Evolutionary conservation across 805 yeast genomes (phyloP).

Genomic region (Pichia californica): DNA sequence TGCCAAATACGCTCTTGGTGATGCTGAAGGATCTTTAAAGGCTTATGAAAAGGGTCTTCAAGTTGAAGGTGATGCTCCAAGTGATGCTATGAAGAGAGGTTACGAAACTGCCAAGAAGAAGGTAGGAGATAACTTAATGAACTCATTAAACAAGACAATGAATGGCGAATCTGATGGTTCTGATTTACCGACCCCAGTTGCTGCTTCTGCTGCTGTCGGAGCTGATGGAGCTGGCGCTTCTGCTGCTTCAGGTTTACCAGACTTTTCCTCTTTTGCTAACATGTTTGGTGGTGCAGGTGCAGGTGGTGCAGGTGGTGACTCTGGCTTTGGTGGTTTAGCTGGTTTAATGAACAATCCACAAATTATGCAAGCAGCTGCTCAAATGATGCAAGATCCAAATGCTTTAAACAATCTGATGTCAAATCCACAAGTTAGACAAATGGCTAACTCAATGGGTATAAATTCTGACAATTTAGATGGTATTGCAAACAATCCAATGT

Average conservation of each 20-base stretch:
- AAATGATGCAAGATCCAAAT: slow-evolving; percentile 79
- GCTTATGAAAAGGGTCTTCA: slow-evolving; percentile 87
- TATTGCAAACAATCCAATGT: slow-evolving; percentile 74
- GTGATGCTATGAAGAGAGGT: slow-evolving; percentile 88
- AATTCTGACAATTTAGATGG: slow-evolving; percentile 60
- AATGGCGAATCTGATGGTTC: slow-evolving; percentile 19
- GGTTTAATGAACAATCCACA: slow-evolving; percentile 75
- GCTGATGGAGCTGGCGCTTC: slow-evolving; percentile 20
- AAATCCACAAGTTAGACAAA: slow-evolving; percentile 84
- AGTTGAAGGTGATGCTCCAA: slow-evolving; percentile 75
- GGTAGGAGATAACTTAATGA: slow-evolving; percentile 66
- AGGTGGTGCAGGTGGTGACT: slow-evolving; percentile 70
- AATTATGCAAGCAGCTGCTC: slow-evolving; percentile 81
- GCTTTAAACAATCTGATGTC: slow-evolving; percentile 69
- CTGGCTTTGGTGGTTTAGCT: slow-evolving; percentile 63
- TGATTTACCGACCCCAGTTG: slow-evolving; percentile 19
- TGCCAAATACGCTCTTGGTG: slow-evolving; percentile 92
- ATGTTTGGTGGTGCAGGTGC: slow-evolving; percentile 51
- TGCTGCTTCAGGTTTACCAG: slow-evolving; percentile 52
- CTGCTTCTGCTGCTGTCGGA: slow-evolving; percentile 23
- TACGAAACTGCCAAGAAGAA: slow-evolving; percentile 89
- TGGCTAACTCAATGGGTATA: slow-evolving; percentile 73
- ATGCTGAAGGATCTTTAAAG: slow-evolving; percentile 79
- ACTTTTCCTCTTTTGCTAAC: slow-evolving; percentile 48
- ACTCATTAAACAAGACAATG: slow-evolving; percentile 27